Percentiles rank a stretch among this genome's conserved stretches.
Evolutionary conservation across 2,329 filamentous ascomycete genomes (phyloP).

Genomic region (Colletotrichum higginsianum): DNA sequence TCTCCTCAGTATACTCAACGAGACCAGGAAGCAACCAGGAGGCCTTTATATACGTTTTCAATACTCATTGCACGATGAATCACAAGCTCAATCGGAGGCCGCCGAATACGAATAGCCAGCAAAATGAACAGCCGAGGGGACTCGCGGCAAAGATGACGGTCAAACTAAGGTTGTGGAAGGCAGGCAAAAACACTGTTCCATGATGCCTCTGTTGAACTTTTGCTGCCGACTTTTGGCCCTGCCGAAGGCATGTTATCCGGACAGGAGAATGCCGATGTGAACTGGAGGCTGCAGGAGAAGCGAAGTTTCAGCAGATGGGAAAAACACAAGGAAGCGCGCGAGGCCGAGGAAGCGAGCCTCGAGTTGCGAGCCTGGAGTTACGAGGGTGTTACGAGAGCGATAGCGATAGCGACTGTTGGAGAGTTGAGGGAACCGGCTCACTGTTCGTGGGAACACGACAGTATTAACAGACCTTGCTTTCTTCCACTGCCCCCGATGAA

Average conservation of each 20-base stretch:
- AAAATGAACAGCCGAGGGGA: not conserved
- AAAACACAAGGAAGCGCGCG: not conserved
- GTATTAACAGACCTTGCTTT: not conserved
- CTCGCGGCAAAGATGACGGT: not conserved
- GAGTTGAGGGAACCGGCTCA: too few species aligned
- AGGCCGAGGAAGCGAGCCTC: not conserved
- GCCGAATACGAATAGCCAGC: not conserved
- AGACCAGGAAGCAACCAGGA: not conserved
- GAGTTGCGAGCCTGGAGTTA: too few species aligned
- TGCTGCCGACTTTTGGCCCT: too few species aligned
- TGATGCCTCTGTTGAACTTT: too few species aligned
- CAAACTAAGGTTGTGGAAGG: too few species aligned
- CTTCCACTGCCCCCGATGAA: not conserved
- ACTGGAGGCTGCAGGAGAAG: not conserved
- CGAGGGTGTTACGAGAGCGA: not conserved
- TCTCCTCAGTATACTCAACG: not conserved
- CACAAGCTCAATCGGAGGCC: not conserved
- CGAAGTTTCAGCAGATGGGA: not conserved
- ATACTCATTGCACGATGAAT: not conserved
- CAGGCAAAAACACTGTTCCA: too few species aligned
- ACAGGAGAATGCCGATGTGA: not conserved
- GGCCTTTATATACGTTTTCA: not conserved
- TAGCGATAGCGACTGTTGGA: conserved; percentile 8
- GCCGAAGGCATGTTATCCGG: not conserved
- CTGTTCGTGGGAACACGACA: not conserved